These are phyloP conservation scores for Phycomyces blakesleeanus DNA, from an alignment of 192 early-diverging fungal species.

Conservation along the genomic window DNA sequence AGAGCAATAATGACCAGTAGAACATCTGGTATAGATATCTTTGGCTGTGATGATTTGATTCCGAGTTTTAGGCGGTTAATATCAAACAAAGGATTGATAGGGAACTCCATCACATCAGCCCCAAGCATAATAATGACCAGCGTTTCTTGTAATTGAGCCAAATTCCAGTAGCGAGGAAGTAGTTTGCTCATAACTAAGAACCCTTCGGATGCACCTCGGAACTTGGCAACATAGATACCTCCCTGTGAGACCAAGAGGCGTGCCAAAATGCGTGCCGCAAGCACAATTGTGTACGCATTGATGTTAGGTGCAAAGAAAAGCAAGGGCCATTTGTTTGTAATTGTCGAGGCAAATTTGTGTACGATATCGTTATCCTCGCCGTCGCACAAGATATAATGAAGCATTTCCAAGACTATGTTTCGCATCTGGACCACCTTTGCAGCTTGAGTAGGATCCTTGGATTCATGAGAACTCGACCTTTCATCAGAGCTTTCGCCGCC, in stretches of 20 bases:
- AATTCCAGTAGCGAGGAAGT: conserved; percentile 56
- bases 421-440: conserved; percentile 24
- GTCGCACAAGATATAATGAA: conserved; percentile 58
- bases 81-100: conserved; percentile 45
- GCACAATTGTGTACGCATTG: conserved; percentile 53
- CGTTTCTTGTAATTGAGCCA: conserved; percentile 52
- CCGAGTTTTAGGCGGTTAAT: conserved; percentile 44
- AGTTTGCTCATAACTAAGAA: conserved; percentile 53
- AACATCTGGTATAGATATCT: conserved; percentile 42
- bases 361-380: conserved; percentile 39
- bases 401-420: conserved; percentile 57
- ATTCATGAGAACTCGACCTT: too few relatives aligned
- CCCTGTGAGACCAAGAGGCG: conserved; percentile 48
- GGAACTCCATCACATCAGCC: conserved; percentile 48
- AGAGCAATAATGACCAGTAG: conserved; percentile 45
- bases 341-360: conserved; percentile 48
- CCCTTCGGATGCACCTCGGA: conserved; percentile 49
- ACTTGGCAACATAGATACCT: conserved; percentile 42
- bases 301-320: conserved; percentile 53
- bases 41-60: conserved; percentile 25
- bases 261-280: conserved; percentile 49
- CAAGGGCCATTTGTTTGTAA: conserved; percentile 64
- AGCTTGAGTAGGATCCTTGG: neutral
- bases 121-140: conserved; percentile 54
- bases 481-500: too few relatives aligned